Evolutionary conservation across 495 filamentous ascomycete genomes (phyloP).

Genomic region (Daldinia concentrica): DNA sequence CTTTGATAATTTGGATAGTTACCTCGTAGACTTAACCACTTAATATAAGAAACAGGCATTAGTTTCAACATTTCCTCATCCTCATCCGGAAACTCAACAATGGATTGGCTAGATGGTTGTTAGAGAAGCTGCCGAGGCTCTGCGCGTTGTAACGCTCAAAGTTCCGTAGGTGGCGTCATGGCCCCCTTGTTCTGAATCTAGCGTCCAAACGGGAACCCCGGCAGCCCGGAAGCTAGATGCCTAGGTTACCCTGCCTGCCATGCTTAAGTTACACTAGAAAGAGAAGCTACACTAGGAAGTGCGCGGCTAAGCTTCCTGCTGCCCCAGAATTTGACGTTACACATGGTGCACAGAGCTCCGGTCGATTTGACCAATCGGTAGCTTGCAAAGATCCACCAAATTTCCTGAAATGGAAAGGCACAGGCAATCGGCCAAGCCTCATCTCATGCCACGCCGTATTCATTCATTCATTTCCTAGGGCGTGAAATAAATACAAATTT

Average conservation of each 20-base stretch:
- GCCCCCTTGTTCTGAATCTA: slow-evolving; percentile 6
- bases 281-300: not conserved
- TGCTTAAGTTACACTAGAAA: not conserved
- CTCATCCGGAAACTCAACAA: not conserved
- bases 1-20: not conserved
- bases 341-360: not conserved
- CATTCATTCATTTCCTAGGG: not conserved
- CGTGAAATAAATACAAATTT: not conserved
- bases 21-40: not conserved
- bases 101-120: not conserved
- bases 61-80: not conserved
- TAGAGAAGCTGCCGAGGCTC: slow-evolving; percentile 5
- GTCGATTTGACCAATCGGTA: slow-evolving; percentile 24
- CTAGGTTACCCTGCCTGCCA: not conserved
- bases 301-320: slow-evolving; percentile 17
- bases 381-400: slow-evolving; percentile 21
- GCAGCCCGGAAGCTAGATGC: slow-evolving; percentile 25
- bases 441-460: slow-evolving; percentile 6
- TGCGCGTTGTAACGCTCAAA: slow-evolving; percentile 8
- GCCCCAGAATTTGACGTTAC: slow-evolving; percentile 1
- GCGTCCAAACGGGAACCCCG: slow-evolving; percentile 28
- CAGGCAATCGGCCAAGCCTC: slow-evolving; percentile 13
- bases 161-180: slow-evolving; percentile 26
- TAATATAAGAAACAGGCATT: not conserved
- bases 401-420: slow-evolving; percentile 22